Evolutionary conservation across 345 rosid species (phyloP).

Genomic region (Mangifera indica): DNA sequence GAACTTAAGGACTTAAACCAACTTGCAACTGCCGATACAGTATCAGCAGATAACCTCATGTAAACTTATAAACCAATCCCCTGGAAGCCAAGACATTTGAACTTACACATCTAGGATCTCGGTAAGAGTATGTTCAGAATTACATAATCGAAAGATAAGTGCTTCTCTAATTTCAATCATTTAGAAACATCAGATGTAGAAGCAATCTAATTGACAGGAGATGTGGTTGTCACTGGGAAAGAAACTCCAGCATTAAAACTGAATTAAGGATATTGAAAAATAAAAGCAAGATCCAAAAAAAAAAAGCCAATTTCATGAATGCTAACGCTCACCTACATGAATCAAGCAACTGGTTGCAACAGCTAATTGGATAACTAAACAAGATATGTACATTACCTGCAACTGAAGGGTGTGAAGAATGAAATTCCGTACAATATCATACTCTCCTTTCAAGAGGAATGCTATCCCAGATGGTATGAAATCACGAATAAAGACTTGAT

Average conservation of each 20-base stretch:
- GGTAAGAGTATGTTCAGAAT: not conserved
- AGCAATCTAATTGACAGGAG: not conserved
- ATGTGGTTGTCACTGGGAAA: not conserved
- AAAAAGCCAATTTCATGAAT: not conserved
- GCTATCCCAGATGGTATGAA: conserved; percentile 92
- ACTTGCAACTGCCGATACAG: not conserved
- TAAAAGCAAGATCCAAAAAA: not conserved
- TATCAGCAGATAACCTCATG: not conserved
- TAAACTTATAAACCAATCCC: not conserved
- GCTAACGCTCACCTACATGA: not conserved
- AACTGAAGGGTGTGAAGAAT: conserved; percentile 90
- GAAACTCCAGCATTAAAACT: not conserved
- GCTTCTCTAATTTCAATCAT: not conserved
- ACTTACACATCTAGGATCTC: too few species aligned
- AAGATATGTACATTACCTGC: conserved; percentile 53
- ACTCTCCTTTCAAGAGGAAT: conserved; percentile 91
- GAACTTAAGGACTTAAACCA: not conserved
- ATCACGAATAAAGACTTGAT: conserved; percentile 94
- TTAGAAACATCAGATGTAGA: not conserved
- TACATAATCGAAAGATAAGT: not conserved
- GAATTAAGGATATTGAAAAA: not conserved
- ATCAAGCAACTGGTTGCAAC: not conserved
- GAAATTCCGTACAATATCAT: conserved; percentile 81
- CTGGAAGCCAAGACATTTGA: too few species aligned
- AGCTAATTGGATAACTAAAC: conserved; percentile 3